Base-by-base conservation (phyloP, 2,329 filamentous ascomycete genomes). In the Ophiostoma fasciatum region DNA sequence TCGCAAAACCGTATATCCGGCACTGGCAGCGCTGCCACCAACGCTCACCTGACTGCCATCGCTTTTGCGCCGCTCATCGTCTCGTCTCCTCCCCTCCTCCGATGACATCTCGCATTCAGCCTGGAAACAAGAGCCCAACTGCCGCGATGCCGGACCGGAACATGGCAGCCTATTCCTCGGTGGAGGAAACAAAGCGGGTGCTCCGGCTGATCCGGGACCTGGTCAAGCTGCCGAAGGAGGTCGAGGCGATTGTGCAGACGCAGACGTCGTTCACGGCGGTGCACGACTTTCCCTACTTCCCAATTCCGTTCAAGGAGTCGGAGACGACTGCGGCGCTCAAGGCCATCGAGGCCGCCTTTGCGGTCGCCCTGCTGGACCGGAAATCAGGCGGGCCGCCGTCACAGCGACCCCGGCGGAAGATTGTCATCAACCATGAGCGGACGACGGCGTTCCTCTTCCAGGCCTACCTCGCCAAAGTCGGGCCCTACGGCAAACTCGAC, bases 381-480 rank as follows among this genome's bases (percentile, higher is more conserved):
- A 47, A 47, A 41, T n/a, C n/a, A n/a, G n/a, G n/a, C n/a, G 26
- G 62, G 53, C 75, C 79, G 60, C 59, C 51, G 47, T 72, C 64
- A 2, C 11, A 23, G 9, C 31, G 9, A 4, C 15, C 14, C 10
- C 17, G 3, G 17, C 22, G 12, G 14, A 15, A 21, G 9, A 40
- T 45, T 23, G 35, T 19, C 58, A 59, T 74, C 19, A 63, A 71
- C 44, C 48, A 70, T n/a, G 68, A 55, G 45, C 60, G 60, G 45
- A 61, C 66, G 14, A 63, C 68, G 3, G 63, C 61, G 22, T 74
- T 73, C 42, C 48, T 74, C 13, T 71, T 73, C 51, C 71, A 68
- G 10, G 64, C 70, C 1, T 74, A 74, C 41, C 52, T 74, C 29
- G 63, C 66, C 27, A 71, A 64, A 9, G 58, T 74, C 30, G 65